Evolutionary conservation across 1,284 basidiomycete species (phyloP), one percentile per base, ranked within the genome.

Genomic region (Irpex sp.): DNA sequence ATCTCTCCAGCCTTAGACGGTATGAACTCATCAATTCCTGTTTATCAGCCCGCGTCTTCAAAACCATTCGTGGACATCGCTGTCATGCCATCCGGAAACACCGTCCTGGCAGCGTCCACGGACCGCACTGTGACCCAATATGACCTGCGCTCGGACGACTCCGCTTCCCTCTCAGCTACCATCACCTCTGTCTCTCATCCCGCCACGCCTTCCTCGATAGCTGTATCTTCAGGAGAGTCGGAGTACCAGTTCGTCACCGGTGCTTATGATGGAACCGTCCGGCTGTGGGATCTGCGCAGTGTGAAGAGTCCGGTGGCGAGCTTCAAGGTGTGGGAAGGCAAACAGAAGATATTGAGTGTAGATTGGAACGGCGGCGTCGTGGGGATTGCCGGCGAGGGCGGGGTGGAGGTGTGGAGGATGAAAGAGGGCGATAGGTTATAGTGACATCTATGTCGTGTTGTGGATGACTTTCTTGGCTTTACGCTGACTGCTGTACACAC

Each of bases 231-330:
- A 0, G 0, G 68, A 75, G 2, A 65, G 26, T 79, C 78, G 5
- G 70, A 77, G 31, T 80, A 90, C 68, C 92, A 93, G 67, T 79
- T 95, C 17, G 81, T 91, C 6, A 91, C 87, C 0, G 95, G 93
- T 1, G 88, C 89, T 0, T 95, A 95, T 72, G 92, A 95, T 65
- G 93, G 94, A 39, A 78, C 88, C 0, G 87, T 91, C 1, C 83
- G 94, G 31, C 78, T 97, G 17, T 97, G 94, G 94, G 95, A 98
- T 74, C 76, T 94, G 33, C 81, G 94, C 1, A 92, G 88, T 68
- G 77, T 80, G 15, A 85, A 85, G 68, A 75, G 79, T 8, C 83
- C 88, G 0, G 78, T 93, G 73, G 80, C 88, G 68, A 84, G 81
- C 64, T 93, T 96, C 74, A 82, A 80, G 55, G 82, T 79, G 1